Evolutionary conservation across 1,284 basidiomycete genomes (phyloP).

Genomic region (Ustilago crameri): DNA sequence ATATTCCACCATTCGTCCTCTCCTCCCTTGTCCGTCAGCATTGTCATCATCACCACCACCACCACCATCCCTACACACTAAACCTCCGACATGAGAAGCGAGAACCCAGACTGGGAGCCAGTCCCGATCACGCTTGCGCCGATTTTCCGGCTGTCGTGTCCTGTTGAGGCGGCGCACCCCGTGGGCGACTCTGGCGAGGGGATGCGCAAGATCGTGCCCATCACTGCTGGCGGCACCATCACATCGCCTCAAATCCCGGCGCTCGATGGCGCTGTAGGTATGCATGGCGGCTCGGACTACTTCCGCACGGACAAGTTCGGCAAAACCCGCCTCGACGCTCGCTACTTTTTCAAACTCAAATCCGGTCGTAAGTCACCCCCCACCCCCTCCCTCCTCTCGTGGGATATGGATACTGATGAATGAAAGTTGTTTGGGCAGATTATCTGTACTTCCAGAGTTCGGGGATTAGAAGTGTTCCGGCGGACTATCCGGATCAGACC

Average conservation of each 20-base stretch:
- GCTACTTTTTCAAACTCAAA: slow-evolving; percentile 36
- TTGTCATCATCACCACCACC: not conserved
- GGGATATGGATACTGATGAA: not conserved
- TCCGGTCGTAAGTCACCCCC: slow-evolving; percentile 16
- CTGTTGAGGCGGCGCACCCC: slow-evolving; percentile 12
- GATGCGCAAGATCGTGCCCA: slow-evolving; percentile 37
- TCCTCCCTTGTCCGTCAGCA: not conserved
- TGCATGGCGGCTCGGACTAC: slow-evolving; percentile 37
- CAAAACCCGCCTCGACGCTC: slow-evolving; percentile 36
- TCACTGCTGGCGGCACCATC: slow-evolving; percentile 20
- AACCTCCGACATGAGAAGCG: slow-evolving; percentile 1
- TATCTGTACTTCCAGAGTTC: slow-evolving; percentile 34
- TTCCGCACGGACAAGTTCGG: slow-evolving; percentile 31
- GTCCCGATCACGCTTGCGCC: slow-evolving; percentile 11
- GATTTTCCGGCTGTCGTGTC: slow-evolving; percentile 23
- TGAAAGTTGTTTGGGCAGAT: too few species aligned
- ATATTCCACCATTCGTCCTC: not conserved
- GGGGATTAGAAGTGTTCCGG: slow-evolving; percentile 25
- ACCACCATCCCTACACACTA: not conserved
- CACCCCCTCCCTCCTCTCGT: not conserved
- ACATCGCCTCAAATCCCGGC: slow-evolving; percentile 16
- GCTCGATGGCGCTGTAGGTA: slow-evolving; percentile 20
- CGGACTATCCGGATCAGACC: slow-evolving; percentile 15
- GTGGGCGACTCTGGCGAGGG: slow-evolving; percentile 38
- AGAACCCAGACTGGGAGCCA: slow-evolving; percentile 15